Percentiles rank a stretch among this genome's conserved stretches.
These are phyloP conservation scores for Alternaria arbusti DNA, from an alignment of 2,329 filamentous ascomycete genomes.

Conservation along the genomic window DNA sequence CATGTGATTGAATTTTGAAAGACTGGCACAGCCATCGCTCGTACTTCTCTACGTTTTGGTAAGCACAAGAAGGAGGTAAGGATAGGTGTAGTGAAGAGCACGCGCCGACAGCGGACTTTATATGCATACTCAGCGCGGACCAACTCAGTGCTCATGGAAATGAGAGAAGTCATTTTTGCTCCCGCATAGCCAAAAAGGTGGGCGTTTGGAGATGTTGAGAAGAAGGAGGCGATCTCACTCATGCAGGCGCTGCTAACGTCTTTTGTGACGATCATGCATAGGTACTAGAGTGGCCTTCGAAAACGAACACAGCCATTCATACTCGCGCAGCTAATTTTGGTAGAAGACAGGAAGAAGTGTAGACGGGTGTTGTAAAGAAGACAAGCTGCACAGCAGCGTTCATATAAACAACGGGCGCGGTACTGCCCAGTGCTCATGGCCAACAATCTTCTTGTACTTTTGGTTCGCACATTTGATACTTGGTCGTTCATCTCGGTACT, in stretches of 20 bases:
- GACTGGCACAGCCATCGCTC: neutral
- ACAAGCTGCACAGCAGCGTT: no score
- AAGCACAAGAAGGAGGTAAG: neutral
- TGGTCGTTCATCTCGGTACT: fast-evolving
- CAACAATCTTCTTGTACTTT: fast-evolving
- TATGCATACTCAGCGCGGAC: neutral
- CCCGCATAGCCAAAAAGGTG: no score
- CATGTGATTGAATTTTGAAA: neutral
- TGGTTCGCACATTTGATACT: fast-evolving
- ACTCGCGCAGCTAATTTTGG: no score
- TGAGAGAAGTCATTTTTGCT: no score
- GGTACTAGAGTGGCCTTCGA: no score
- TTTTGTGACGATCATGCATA: no score
- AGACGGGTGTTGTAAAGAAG: no score
- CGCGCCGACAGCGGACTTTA: neutral
- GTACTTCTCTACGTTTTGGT: neutral
- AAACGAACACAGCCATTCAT: no score
- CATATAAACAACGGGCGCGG: neutral
- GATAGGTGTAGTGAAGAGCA: neutral
- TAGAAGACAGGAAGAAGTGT: no score
- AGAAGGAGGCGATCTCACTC: neutral
- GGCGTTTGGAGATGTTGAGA: neutral
- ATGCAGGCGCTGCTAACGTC: no score
- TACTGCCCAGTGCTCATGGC: neutral
- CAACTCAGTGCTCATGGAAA: neutral